Conservation (phyloP, 2,329 filamentous ascomycete genomes). For the Cladobotryum protrusum region DNA sequence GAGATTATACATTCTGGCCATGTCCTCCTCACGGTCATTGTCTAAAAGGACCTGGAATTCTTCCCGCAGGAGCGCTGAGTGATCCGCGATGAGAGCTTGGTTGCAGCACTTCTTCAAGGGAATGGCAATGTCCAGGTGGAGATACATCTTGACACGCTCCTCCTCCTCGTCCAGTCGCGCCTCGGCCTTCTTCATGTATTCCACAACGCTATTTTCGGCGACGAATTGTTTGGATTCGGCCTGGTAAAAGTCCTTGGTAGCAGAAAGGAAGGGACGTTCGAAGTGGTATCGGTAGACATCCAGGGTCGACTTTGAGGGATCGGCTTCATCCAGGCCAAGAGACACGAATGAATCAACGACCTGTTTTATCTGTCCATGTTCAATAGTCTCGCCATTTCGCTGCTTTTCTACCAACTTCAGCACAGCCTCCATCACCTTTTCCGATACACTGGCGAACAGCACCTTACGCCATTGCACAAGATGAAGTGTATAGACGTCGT, state of each 20-base stretch:
- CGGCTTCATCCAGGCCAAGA: constrained; percentile 85
- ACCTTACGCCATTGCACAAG: constrained; percentile 92
- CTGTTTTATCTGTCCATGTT: constrained; percentile 93
- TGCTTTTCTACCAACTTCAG: constrained; percentile 95
- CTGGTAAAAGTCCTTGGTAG: constrained; percentile 81
- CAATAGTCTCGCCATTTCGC: constrained; percentile 94
- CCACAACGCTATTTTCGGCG: constrained; percentile 92
- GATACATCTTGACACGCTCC: constrained; percentile 83
- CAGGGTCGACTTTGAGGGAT: constrained; percentile 87
- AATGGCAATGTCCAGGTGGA: constrained; percentile 82
- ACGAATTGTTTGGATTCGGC: constrained; percentile 92
- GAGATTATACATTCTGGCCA: constrained; percentile 92
- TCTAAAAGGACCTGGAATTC: constrained; percentile 94
- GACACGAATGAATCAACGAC: constrained; percentile 97
- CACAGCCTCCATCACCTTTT: constrained; percentile 91
- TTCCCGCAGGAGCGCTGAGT: constrained; percentile 78
- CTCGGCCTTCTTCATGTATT: constrained; percentile 99
- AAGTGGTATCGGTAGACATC: constrained; percentile 93
- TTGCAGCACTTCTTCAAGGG: constrained; percentile 84
- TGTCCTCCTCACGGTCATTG: constrained; percentile 89
- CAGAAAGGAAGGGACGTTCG: constrained; percentile 82
- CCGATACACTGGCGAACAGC: constrained; percentile 76
- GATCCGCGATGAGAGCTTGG: constrained; percentile 80
- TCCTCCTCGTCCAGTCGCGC: constrained; percentile 84
- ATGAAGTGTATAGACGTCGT: constrained; percentile 96